These are phyloP conservation scores for Berkeleyomyces basicola DNA, from an alignment of 2,329 filamentous ascomycete species.

Conservation along the genomic window DNA sequence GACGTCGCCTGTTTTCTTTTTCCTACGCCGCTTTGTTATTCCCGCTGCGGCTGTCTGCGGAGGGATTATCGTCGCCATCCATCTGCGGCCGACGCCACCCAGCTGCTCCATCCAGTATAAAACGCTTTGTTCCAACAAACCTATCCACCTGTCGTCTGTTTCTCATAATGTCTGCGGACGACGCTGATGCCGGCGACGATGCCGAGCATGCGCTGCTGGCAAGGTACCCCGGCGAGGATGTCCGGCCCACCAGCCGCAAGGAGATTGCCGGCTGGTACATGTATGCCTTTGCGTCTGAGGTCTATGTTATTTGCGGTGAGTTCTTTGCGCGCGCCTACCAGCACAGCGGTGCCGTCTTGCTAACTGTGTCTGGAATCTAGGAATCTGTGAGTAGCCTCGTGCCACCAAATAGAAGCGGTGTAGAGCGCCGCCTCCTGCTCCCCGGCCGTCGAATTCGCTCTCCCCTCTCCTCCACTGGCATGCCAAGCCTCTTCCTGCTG, in stretches of 20 bases:
- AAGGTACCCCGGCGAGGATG: constrained; percentile 70
- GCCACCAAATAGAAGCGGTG: constrained; percentile 9
- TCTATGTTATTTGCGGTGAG: constrained; percentile 81
- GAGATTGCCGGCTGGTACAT: constrained; percentile 91
- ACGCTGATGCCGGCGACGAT: not conserved
- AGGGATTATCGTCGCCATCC: no score
- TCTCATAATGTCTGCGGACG: not conserved
- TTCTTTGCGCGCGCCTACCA: constrained; percentile 13
- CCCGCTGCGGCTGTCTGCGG: not conserved
- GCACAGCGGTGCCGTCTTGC: not conserved
- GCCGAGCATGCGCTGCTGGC: constrained; percentile 18
- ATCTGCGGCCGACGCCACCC: no score
- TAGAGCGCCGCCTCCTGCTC: no score
- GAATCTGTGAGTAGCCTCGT: constrained; percentile 19
- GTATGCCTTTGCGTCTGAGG: constrained; percentile 91
- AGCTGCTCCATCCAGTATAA: no score
- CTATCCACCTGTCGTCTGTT: not conserved
- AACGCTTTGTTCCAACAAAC: not conserved
- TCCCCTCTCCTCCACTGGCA: not conserved
- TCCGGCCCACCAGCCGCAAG: constrained; percentile 67
- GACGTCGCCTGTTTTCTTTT: not conserved
- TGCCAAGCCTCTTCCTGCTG: not conserved
- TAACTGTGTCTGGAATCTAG: constrained; percentile 13
- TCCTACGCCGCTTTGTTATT: not conserved
- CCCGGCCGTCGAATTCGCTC: not conserved